Percentiles rank a stretch among this genome's conserved stretches.
Evolutionary conservation across 2,329 filamentous ascomycete species (phyloP).

Genomic region (Rhinocladiella mackenziei): DNA sequence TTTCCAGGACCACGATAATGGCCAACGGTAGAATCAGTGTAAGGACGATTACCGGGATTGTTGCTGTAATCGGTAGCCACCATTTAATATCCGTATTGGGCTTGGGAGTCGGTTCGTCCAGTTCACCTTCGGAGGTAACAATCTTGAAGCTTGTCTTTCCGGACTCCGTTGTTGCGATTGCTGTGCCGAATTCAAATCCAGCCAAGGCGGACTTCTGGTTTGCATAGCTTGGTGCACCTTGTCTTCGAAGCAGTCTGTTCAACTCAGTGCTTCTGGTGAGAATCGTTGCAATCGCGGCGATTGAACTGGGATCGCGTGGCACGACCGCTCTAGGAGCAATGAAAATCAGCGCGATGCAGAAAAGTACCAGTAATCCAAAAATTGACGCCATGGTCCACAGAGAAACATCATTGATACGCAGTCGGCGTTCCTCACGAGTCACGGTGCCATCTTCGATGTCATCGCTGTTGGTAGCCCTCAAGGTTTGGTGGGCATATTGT

Average conservation of each 20-base stretch:
- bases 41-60: slow-evolving; percentile 17
- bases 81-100: slow-evolving; percentile 18
- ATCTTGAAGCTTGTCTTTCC: slow-evolving; percentile 27
- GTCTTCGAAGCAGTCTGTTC: slow-evolving; percentile 24
- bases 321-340: slow-evolving; percentile 26
- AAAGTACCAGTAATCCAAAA: slow-evolving; percentile 19
- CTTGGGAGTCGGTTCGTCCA: slow-evolving; percentile 10
- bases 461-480: slow-evolving; percentile 12
- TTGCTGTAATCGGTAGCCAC: slow-evolving; percentile 27
- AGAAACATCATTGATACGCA: slow-evolving; percentile 26
- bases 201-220: slow-evolving; percentile 25
- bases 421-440: slow-evolving; percentile 13
- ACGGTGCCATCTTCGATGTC: slow-evolving; percentile 15
- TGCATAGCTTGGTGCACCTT: slow-evolving; percentile 17
- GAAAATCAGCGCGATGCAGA: slow-evolving; percentile 24
- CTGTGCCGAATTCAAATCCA: slow-evolving; percentile 29
- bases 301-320: slow-evolving; percentile 28
- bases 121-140: slow-evolving; percentile 26
- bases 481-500: slow-evolving; percentile 24
- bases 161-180: slow-evolving; percentile 25
- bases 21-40: slow-evolving; percentile 28
- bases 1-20: slow-evolving; percentile 23
- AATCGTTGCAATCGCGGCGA: slow-evolving; percentile 23
- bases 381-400: slow-evolving; percentile 23
- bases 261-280: slow-evolving; percentile 27